phyloP scores from a whole-genome alignment of 2,329 filamentous ascomycete genomes.

The Diplodia intermedia region DNA sequence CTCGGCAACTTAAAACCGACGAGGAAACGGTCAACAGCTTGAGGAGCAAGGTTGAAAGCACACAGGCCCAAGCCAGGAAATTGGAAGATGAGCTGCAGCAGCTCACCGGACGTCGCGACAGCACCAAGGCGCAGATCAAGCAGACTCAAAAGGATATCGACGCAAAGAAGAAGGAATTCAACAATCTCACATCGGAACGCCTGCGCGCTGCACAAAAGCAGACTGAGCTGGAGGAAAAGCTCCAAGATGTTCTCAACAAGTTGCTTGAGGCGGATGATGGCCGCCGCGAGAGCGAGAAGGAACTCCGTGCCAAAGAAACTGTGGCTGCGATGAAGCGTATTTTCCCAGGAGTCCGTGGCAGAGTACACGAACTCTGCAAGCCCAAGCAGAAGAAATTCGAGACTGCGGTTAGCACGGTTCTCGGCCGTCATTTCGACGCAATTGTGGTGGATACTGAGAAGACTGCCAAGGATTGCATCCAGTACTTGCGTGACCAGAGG shows the following conservation, averaged over 20 bases:
- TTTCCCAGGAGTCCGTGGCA: slow-evolving; percentile 82
- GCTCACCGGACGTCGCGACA: slow-evolving; percentile 71
- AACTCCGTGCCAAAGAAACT: slow-evolving; percentile 79
- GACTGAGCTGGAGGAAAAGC: slow-evolving; percentile 90
- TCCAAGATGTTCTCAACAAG: slow-evolving; percentile 79
- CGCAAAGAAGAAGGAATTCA: slow-evolving; percentile 87
- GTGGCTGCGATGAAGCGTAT: slow-evolving; percentile 87
- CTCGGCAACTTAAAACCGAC: slow-evolving; percentile 87
- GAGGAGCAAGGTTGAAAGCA: slow-evolving; percentile 83
- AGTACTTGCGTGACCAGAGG: slow-evolving; percentile 90
- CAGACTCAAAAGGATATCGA: slow-evolving; percentile 80
- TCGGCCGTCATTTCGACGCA: slow-evolving; percentile 92
- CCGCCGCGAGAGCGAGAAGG: slow-evolving; percentile 82
- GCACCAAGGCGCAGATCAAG: slow-evolving; percentile 66
- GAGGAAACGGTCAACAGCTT: slow-evolving; percentile 89
- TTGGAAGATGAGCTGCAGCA: slow-evolving; percentile 73
- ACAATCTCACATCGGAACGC: slow-evolving; percentile 82
- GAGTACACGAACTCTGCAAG: slow-evolving; percentile 88
- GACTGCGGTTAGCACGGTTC: slow-evolving; percentile 87
- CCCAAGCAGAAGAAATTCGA: slow-evolving; percentile 98
- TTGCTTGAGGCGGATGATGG: slow-evolving; percentile 86
- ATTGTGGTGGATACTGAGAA: slow-evolving; percentile 96
- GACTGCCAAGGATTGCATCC: slow-evolving; percentile 90
- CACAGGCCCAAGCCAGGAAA: slow-evolving; percentile 75
- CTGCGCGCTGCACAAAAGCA: slow-evolving; percentile 80